A percentile compares a stretch with the other conserved stretches of the same genome.
These are phyloP conservation scores for Chlorella sp. DNA, from an alignment of 139 green algal genomes.

Conservation along the genomic window DNA sequence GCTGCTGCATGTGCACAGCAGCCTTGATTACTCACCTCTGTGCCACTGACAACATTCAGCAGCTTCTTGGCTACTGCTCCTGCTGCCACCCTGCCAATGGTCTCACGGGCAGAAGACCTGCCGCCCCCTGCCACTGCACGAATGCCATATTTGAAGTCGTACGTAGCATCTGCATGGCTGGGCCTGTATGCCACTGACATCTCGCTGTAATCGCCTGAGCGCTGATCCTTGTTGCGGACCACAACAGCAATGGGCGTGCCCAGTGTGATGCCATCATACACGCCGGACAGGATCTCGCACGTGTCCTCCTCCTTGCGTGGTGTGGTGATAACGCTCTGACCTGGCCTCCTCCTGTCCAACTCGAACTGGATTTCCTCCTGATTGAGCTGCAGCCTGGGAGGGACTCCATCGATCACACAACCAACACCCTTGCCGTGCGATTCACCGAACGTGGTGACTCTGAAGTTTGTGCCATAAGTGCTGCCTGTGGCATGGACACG, in stretches of 20 bases:
- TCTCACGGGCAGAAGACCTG: conserved; percentile 92
- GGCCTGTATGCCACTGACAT: conserved; percentile 88
- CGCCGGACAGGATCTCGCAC: conserved; percentile 85
- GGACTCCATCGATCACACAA: conserved; percentile 94
- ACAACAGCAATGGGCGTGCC: conserved; percentile 91
- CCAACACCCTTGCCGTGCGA: conserved; percentile 93
- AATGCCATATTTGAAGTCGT: conserved; percentile 99
- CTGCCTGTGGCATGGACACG: conserved; percentile 50
- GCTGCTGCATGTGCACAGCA: too few species aligned
- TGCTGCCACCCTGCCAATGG: conserved; percentile 94
- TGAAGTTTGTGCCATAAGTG: conserved; percentile 85
- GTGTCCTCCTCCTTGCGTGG: conserved; percentile 93
- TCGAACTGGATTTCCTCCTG: conserved; percentile 80
- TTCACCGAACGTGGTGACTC: conserved; percentile 97
- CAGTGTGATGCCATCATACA: conserved; percentile 72
- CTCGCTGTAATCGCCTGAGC: conserved; percentile 76
- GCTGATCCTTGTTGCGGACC: conserved; percentile 96
- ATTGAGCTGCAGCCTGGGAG: conserved; percentile 79
- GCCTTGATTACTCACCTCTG: conserved; percentile 73
- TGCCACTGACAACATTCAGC: conserved; percentile 61
- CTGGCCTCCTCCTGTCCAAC: conserved; percentile 81
- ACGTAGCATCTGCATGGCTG: conserved; percentile 95
- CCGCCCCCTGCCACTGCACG: conserved; percentile 91
- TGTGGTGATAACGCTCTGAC: conserved; percentile 96
- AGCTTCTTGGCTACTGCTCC: conserved; percentile 98